Base-by-base conservation (phyloP, 108 stramenopile genomes). In the Cylindrotheca fusiformis region DNA sequence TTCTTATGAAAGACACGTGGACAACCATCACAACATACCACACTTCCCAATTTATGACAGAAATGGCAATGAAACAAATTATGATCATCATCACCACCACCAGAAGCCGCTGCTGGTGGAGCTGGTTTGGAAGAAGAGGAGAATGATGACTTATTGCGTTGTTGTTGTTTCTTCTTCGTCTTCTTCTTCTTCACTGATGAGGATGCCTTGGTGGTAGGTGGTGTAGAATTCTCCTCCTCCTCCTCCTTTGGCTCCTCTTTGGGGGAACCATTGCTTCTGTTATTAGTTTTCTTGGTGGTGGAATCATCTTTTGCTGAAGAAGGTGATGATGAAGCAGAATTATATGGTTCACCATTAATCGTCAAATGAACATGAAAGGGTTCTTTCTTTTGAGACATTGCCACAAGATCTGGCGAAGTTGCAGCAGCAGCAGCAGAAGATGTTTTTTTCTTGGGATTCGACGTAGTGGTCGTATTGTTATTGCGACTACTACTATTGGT, bases 1-100 rank as follows among this genome's bases (percentile, higher is more conserved):
- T 65, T 29, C 21, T 72, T 80, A 66, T 92, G 91, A 62, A 84
- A 88, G 4, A 89, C 87, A 21, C 70, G 66, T 8, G 90, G 91
- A 60, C 91, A 92, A 1, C 87, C 87, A 71, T 92, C 91, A 32
- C 91, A 92, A 58, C 91, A 92, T 3, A 89, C 91, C 6, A 92
- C 86, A 48, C 87, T 82, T 22, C 91, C 91, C 25, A 86, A 78
- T 48, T 73, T 84, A 18, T 72, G 50, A 66, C 91, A 92, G 2
- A 75, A 55, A 17, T 68, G 56, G 53, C 91, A 92, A 47, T 81
- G 82, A 58, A 78, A 88, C n/a, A 80, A 68, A 67, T 92, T 88
- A 1, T 87, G 87, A 78, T 92, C 91, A 26, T 81, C 51, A 4
- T 80, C 84, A n/a, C n/a, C 36, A 61, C 18, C 29, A 49, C 48